phyloP scores from a whole-genome alignment of 2,329 filamentous ascomycete species.

The Colletotrichum kahawae region DNA sequence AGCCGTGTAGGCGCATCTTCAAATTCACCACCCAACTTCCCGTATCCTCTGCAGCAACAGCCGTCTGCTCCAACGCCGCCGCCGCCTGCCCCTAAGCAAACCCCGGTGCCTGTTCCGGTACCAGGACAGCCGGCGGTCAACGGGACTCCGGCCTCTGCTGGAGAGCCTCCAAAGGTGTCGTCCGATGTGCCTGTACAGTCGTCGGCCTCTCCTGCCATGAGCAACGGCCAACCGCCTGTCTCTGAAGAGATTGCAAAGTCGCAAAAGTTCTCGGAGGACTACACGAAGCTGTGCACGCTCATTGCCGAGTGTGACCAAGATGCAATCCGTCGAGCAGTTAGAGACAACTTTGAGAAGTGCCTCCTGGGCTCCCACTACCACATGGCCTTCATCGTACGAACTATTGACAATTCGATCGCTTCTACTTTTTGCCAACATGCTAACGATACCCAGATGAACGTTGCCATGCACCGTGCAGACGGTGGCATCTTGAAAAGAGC shows the following conservation, averaged over 20 bases:
- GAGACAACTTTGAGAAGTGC: conserved; percentile 57
- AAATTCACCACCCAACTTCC: neutral
- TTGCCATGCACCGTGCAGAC: conserved; percentile 49
- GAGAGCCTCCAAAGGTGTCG: neutral
- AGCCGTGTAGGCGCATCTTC: neutral
- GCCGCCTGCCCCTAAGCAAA: neutral
- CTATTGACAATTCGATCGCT: neutral
- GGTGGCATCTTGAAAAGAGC: conserved; percentile 40
- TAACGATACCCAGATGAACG: conserved; percentile 43
- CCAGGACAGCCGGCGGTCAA: neutral
- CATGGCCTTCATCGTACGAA: conserved; percentile 56
- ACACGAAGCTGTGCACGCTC: conserved; percentile 39
- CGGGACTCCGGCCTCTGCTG: neutral
- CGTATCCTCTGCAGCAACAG: neutral
- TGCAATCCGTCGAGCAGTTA: conserved; percentile 52
- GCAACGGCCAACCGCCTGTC: neutral
- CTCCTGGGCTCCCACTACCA: conserved; percentile 58
- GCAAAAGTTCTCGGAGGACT: conserved; percentile 34
- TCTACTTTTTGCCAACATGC: neutral
- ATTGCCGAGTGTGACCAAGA: conserved; percentile 46
- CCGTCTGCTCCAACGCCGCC: neutral
- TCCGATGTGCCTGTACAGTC: neutral
- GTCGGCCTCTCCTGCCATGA: neutral
- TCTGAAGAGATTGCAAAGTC: neutral
- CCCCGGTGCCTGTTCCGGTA: neutral